Evolutionary conservation across 768 basidiomycete genomes (phyloP).

Genomic region (Guyanaporus albipodus): DNA sequence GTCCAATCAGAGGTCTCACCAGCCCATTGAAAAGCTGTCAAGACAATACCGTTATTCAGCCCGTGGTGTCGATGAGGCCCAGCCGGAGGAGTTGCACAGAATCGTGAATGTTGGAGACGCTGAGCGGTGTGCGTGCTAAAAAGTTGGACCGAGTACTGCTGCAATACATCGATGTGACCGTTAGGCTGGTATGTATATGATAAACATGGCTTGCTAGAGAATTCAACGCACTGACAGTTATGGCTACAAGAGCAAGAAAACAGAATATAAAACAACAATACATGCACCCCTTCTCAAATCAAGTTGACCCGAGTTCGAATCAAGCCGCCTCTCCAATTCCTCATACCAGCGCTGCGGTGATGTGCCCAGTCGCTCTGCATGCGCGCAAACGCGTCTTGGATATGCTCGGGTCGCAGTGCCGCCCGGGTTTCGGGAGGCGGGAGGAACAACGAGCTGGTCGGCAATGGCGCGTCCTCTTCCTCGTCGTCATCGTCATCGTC

Average conservation of each 20-base stretch:
- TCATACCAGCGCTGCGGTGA: conserved; percentile 78
- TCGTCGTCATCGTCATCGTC: conserved; percentile 59
- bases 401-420: conserved; percentile 77
- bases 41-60: too few relatives aligned
- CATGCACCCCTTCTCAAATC: conserved; percentile 42
- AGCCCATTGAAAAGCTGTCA: too few relatives aligned
- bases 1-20: too few relatives aligned
- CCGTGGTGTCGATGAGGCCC: too few relatives aligned
- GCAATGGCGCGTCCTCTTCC: conserved; percentile 65
- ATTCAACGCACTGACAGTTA: too few relatives aligned
- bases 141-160: too few relatives aligned
- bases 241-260: conserved; percentile 1
- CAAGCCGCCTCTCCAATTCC: conserved; percentile 86
- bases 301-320: conserved; percentile 75
- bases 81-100: too few relatives aligned
- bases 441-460: conserved; percentile 72
- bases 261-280: not conserved
- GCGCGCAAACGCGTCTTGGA: conserved; percentile 85
- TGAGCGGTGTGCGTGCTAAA: too few relatives aligned
- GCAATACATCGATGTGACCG: too few relatives aligned
- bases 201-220: too few relatives aligned
- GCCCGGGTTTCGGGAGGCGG: conserved; percentile 79
- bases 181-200: too few relatives aligned
- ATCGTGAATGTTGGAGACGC: too few relatives aligned
- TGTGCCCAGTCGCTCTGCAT: conserved; percentile 89